Evolutionary conservation across 2,329 filamentous ascomycete genomes (phyloP), one percentile per base, ranked within the genome.

Genomic region (Coniella lustricola): DNA sequence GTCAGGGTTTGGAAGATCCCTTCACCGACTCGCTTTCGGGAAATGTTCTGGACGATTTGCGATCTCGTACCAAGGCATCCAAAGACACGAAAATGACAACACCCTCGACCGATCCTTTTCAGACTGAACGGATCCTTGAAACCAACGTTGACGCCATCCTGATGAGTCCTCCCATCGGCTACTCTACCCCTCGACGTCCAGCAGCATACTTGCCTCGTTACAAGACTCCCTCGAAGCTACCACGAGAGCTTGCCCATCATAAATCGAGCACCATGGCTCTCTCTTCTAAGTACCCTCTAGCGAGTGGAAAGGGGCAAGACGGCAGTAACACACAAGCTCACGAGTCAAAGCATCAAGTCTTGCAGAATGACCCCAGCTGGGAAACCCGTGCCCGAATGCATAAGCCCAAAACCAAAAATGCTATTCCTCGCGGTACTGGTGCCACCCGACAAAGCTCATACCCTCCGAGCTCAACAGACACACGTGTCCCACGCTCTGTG

Each of bases 41-140:
- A 22, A 46, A 35, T 8, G 37, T 35, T 7, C 43, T 43, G 2
- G 57, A 55, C 7, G 48, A 53, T 9, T 58, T 58, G 31, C 52
- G 56, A 31, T 50, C 42, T 44, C 52, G 49, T 40, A 34, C 14
- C 31, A 44, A 22, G 37, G 25, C 9, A 16, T 13, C n/a, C 10
- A 43, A 43, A 16, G 16, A 48, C 14, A 22, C n/a, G 37, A 34
- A 39, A 38, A 2, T 18, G n/a, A 29, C 25, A 29, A 29, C 25
- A 29, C 25, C 41, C n/a, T 37, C 41, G 20, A 50, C 51, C 17
- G 57, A 56, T 31, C 59, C 50, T 7, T 69, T 72, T 52, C 61
- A 64, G n/a, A 53, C 60, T 4, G 70, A 72, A 41, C 38, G 36
- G 3, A 39, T 58, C 9, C 34, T 58, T 33, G 50, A 54, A 8